Evolutionary conservation across 2,329 filamentous ascomycete genomes (phyloP).

Genomic region (Madurella mycetomatis): DNA sequence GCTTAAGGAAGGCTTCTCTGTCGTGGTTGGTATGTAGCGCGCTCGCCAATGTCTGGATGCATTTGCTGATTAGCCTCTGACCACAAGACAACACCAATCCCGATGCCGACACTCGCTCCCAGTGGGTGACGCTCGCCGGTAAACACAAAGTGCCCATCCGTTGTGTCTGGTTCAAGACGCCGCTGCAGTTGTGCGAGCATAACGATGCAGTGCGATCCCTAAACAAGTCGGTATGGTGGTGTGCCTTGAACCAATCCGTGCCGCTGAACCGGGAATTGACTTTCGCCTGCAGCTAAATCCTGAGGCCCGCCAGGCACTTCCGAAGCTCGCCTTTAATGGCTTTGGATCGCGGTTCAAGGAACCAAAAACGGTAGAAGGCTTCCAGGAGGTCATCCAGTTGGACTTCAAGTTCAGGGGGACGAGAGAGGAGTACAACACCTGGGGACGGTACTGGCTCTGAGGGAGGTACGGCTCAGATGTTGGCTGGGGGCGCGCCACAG

Average conservation of each 20-base stretch:
- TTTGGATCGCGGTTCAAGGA: slow-evolving; percentile 70
- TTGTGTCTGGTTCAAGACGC: slow-evolving; percentile 78
- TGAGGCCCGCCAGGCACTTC: slow-evolving; percentile 69
- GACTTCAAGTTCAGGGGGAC: slow-evolving; percentile 73
- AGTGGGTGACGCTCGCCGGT: slow-evolving; percentile 73
- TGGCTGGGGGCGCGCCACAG: too few species aligned
- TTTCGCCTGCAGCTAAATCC: slow-evolving; percentile 63
- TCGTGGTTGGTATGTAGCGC: slow-evolving; percentile 66
- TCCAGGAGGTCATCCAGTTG: slow-evolving; percentile 70
- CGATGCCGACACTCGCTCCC: slow-evolving; percentile 67
- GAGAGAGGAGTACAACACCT: slow-evolving; percentile 63
- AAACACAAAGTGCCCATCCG: slow-evolving; percentile 70
- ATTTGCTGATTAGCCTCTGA: not conserved
- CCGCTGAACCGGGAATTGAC: not conserved
- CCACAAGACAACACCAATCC: slow-evolving; percentile 89
- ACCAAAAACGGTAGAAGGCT: slow-evolving; percentile 72
- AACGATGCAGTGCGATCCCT: slow-evolving; percentile 81
- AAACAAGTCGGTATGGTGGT: slow-evolving; percentile 39
- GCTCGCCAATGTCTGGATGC: not conserved
- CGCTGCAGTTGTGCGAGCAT: slow-evolving; percentile 68
- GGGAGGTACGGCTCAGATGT: not conserved
- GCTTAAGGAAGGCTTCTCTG: slow-evolving; percentile 60
- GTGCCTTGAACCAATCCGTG: not conserved
- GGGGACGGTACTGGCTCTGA: slow-evolving; percentile 73
- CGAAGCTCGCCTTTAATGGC: slow-evolving; percentile 72